Evolutionary conservation across 2,329 filamentous ascomycete genomes (phyloP).

Genomic region (Sarocladium strictum): DNA sequence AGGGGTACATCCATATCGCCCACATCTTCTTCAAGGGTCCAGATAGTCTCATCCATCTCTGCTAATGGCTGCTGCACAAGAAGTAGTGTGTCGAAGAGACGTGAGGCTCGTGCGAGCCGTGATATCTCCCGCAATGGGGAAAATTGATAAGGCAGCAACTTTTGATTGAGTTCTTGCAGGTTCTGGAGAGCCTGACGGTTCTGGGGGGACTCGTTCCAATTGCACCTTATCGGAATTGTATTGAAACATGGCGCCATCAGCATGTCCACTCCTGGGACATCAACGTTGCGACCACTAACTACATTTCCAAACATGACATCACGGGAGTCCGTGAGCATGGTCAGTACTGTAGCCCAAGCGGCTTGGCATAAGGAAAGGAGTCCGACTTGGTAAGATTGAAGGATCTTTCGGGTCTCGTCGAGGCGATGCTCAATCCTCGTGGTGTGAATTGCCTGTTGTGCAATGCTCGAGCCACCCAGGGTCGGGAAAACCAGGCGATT

Average conservation of each 20-base stretch:
- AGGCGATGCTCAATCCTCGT: slow-evolving; percentile 31
- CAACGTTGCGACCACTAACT: slow-evolving; percentile 66
- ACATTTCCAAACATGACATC: slow-evolving; percentile 89
- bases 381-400: slow-evolving; percentile 50
- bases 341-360: slow-evolving; percentile 63
- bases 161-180: slow-evolving; percentile 56
- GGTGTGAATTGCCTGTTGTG: slow-evolving; percentile 22
- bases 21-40: slow-evolving; percentile 50
- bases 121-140: slow-evolving; percentile 54
- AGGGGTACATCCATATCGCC: slow-evolving; percentile 69
- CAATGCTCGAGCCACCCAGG: slow-evolving; percentile 14
- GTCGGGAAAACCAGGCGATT: slow-evolving; percentile 22
- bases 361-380: slow-evolving; percentile 65
- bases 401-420: slow-evolving; percentile 38
- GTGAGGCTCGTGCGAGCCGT: neutral
- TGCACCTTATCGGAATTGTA: slow-evolving; percentile 66
- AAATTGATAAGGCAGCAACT: slow-evolving; percentile 64
- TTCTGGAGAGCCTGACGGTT: slow-evolving; percentile 52
- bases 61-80: slow-evolving; percentile 65
- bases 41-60: slow-evolving; percentile 48
- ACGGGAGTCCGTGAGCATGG: slow-evolving; percentile 42
- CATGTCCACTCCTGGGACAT: slow-evolving; percentile 59
- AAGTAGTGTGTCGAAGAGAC: slow-evolving; percentile 73
- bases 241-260: slow-evolving; percentile 92
- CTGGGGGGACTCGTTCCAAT: slow-evolving; percentile 36